A percentile compares a stretch with the other conserved stretches of the same genome.
Evolutionary conservation across 2,329 filamentous ascomycete genomes (phyloP).

Genomic region (Seiridium cupressi): DNA sequence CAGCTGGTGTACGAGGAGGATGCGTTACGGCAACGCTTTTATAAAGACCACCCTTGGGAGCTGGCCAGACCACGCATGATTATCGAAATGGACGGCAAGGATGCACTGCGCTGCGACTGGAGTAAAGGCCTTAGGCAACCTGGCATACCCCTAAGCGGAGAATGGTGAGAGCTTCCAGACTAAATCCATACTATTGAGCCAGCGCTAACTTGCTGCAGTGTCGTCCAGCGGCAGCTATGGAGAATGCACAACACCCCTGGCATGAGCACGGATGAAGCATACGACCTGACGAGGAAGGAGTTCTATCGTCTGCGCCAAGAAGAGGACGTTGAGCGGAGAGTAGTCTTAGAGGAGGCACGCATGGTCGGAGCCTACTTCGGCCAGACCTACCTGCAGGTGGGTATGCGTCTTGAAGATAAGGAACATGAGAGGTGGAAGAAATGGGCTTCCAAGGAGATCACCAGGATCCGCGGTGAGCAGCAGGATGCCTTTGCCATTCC

Average conservation of each 20-base stretch:
- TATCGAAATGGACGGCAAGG: slow-evolving; percentile 81
- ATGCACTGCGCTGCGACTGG: slow-evolving; percentile 77
- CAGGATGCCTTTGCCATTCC: slow-evolving; percentile 21
- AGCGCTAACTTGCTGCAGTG: slow-evolving; percentile 50
- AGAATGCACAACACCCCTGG: slow-evolving; percentile 65
- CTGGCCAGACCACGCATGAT: slow-evolving; percentile 83
- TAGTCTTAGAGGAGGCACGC: slow-evolving; percentile 84
- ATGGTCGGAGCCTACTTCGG: slow-evolving; percentile 88
- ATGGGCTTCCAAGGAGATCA: slow-evolving; percentile 26
- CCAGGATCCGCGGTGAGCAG: slow-evolving; percentile 19
- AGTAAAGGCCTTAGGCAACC: slow-evolving; percentile 70
- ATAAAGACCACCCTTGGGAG: slow-evolving; percentile 95
- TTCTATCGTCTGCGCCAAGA: slow-evolving; percentile 83
- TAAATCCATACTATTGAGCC: background rate
- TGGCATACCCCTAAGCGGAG: slow-evolving; percentile 76
- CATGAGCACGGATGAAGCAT: slow-evolving; percentile 67
- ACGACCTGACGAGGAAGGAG: slow-evolving; percentile 83
- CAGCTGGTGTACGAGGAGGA: slow-evolving; percentile 82
- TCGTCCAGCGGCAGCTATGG: slow-evolving; percentile 88
- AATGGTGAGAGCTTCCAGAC: slow-evolving; percentile 59
- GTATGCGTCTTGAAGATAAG: slow-evolving; percentile 78
- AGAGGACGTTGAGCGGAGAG: slow-evolving; percentile 77
- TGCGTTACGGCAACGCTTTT: slow-evolving; percentile 76
- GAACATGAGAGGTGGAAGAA: slow-evolving; percentile 80
- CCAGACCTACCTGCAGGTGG: slow-evolving; percentile 69